Base-by-base conservation (phyloP, 805 yeast genomes). In the Sugiyamaella smithiae region DNA sequence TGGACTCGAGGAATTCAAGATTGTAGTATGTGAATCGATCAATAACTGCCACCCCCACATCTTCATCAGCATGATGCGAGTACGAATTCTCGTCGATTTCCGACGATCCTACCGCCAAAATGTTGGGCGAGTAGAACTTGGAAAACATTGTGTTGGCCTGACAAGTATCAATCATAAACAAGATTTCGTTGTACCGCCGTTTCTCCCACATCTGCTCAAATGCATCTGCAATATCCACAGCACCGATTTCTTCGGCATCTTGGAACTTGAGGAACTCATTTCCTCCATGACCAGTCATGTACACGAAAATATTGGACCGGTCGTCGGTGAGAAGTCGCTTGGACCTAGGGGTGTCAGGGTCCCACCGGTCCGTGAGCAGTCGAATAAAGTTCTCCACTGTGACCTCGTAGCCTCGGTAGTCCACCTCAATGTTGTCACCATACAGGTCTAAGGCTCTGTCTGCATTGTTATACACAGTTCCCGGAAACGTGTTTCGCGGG, bases 131-230 rank as follows among this genome's bases (percentile, higher is more conserved):
- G 64, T 88, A 89, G 62, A 91, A 82, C 61, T 85, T 80, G 49
- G 95, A 84, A 69, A 85, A 93, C 99, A 93, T 91, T 12, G 99
- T 88, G 68, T 91, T 93, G 22, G 99, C 99, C 72, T 93, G 99
- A 64, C 99, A 93, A 0, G 99, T 93, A 67, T 93, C 99, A 55
- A 93, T 85, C 98, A 93, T 93, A 69, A 93, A 93, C 63, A 93
- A 81, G 28, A 93, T 86, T 71, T 93, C 98, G 59, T 90, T 89
- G 71, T 93, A 93, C 48, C 99, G 76, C 58, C 86, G 85, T 78
- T 90, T 90, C 65, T 91, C 96, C 70, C 88, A 81, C 99, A 93
- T 93, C 65, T 93, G 97, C 45, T 81, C 95, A 69, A 93, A 88
- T 2, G 98, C 98, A 68, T 93, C 96, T 1, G 99, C 98, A 53